Percentiles rank a stretch among this genome's conserved stretches.
These are phyloP conservation scores for Ophiostoma pallidulum DNA, from an alignment of 2,329 filamentous ascomycete genomes.

Conservation along the genomic window DNA sequence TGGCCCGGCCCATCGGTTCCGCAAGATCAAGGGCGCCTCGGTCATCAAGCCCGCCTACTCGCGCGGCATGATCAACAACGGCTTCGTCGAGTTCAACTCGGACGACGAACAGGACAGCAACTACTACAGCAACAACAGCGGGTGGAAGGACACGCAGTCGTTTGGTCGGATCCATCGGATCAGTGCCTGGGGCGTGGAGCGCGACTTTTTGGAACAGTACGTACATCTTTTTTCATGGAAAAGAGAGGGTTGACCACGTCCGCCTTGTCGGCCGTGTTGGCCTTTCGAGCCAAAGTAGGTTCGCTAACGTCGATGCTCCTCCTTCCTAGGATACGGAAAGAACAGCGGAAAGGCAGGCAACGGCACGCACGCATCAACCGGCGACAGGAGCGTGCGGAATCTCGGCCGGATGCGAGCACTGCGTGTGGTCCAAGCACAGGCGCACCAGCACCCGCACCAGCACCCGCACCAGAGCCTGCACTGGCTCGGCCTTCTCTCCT, in stretches of 20 bases:
- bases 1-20: constrained; percentile 51
- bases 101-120: too few relatives aligned
- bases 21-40: constrained; percentile 47
- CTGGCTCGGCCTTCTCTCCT: too few relatives aligned
- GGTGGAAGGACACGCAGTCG: constrained; percentile 48
- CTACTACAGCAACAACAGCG: constrained; percentile 32
- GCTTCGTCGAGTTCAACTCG: constrained; percentile 59
- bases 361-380: constrained; percentile 12
- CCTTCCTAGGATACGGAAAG: constrained; percentile 22
- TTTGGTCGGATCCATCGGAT: constrained; percentile 59
- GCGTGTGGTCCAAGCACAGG: background rate
- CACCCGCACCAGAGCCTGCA: too few relatives aligned
- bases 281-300: too few relatives aligned
- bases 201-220: constrained; percentile 62
- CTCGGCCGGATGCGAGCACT: background rate
- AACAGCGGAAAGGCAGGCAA: constrained; percentile 16
- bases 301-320: too few relatives aligned
- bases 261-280: too few relatives aligned
- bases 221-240: constrained; percentile 23
- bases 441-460: background rate
- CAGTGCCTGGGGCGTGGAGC: constrained; percentile 53
- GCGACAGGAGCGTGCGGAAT: background rate
- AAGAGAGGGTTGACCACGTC: too few relatives aligned
- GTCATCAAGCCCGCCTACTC: constrained; percentile 41
- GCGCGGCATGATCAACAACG: constrained; percentile 62